phyloP scores from a whole-genome alignment of 2,329 filamentous ascomycete genomes.

The Penicillium hordei region DNA sequence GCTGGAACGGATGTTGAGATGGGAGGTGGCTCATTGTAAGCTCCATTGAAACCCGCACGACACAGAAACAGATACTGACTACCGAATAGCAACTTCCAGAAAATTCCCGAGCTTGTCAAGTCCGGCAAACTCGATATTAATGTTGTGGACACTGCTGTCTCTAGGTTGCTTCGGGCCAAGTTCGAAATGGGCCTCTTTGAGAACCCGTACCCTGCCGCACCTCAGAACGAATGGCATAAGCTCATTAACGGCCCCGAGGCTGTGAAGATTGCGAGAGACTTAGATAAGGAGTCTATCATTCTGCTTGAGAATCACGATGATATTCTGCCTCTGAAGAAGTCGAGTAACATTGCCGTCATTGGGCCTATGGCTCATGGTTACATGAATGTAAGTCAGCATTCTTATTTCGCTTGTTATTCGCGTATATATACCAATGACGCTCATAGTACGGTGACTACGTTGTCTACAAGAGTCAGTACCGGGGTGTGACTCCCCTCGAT shows the following conservation, averaged over 20 bases:
- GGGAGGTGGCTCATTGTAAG: slow-evolving; percentile 67
- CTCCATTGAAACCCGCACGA: neutral
- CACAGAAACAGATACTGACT: slow-evolving; percentile 5
- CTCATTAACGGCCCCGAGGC: slow-evolving; percentile 63
- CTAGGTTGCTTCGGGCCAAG: slow-evolving; percentile 65
- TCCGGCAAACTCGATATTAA: slow-evolving; percentile 60
- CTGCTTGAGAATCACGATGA: slow-evolving; percentile 60
- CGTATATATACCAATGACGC: neutral
- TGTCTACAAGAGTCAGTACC: slow-evolving; percentile 62
- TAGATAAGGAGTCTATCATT: slow-evolving; percentile 65
- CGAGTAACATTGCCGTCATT: slow-evolving; percentile 69
- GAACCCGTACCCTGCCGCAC: slow-evolving; percentile 62
- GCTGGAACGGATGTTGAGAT: slow-evolving; percentile 73
- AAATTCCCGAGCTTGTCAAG: slow-evolving; percentile 64
- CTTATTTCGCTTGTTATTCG: fast-evolving
- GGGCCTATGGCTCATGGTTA: slow-evolving; percentile 72
- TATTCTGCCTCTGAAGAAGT: slow-evolving; percentile 58
- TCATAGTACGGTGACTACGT: slow-evolving; percentile 70
- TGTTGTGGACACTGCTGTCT: slow-evolving; percentile 65
- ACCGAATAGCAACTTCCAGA: slow-evolving; percentile 57
- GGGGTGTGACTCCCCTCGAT: slow-evolving; percentile 68
- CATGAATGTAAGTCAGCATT: slow-evolving; percentile 58
- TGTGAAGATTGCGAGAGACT: slow-evolving; percentile 59
- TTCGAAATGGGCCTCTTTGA: slow-evolving; percentile 72
- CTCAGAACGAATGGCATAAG: slow-evolving; percentile 55